Evolutionary conservation across 1,139 yeast species (phyloP), one percentile per base, ranked within the genome.

Genomic region (Suhomyces yuchorum): DNA sequence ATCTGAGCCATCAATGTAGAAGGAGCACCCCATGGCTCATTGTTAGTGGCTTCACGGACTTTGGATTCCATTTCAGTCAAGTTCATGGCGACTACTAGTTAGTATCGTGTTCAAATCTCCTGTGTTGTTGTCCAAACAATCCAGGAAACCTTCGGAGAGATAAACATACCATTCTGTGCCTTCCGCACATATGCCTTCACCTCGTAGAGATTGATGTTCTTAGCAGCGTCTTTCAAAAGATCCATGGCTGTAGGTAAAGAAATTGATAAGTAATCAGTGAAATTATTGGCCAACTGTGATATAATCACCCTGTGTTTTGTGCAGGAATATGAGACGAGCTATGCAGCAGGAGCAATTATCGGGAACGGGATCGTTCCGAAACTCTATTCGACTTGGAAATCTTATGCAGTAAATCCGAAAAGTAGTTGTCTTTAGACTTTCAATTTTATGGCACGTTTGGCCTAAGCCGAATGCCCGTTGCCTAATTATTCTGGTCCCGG

Each of bases 1-100:
- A 95, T 93, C 63, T 91, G 95, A 53, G 86, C 87, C 98, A 95
- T 93, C 63, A 88, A 72, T 2, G 96, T 81, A 4, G 95, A 81
- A 2, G 96, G 84, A 3, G 97, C 96, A n/a, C 99, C 99, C 99
- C 99, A 93, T 2, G 99, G 99, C 68, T 93, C 99, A 65, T 93
- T 93, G 66, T 93, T 93, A 48, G 99, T 93, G 41, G 98, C 98
- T 67, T 93, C 98, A 54, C 99, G 84, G 18, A 91, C 99, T 68
- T 88, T 91, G 42, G 96, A 87, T 70, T 93, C 99, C 86, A 89
- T 91, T 56, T 90, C 97, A 11, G 97, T 89, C 67, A 89, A 85
- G 70, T 92, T 93, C 79, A 91, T 82, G 56, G 96, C 97, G 37
- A 90, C 78, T 71, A 55, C 43, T 50, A 48, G 66, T 62, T 51